phyloP scores from a whole-genome alignment of 2,329 filamentous ascomycete genomes.

The Sclerotinia sclerotiorum region DNA sequence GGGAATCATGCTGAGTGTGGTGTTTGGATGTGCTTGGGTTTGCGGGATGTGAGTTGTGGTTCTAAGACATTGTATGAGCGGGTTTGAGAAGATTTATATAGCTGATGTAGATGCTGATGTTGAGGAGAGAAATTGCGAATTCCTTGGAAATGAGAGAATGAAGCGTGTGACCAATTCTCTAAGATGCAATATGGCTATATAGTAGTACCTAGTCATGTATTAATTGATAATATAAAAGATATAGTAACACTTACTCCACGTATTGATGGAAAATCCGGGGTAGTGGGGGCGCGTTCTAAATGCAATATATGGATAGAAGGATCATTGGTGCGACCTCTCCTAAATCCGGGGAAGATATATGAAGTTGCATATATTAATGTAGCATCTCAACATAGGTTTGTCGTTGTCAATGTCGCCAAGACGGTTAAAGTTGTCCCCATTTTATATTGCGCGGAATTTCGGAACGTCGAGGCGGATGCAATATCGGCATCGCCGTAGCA shows the following conservation, averaged over 20 bases:
- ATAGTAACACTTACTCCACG: neutral
- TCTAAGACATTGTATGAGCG: neutral
- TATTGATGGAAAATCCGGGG: slow-evolving; percentile 8
- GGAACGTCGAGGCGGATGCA: slow-evolving; percentile 12
- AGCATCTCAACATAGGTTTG: neutral
- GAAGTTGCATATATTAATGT: neutral
- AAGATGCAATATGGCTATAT: neutral
- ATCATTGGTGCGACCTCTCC: slow-evolving; percentile 1
- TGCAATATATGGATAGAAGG: neutral
- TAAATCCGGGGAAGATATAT: neutral
- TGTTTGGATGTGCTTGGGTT: neutral
- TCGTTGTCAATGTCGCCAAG: slow-evolving; percentile 10
- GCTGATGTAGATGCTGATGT: no score
- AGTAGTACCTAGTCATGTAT: no score
- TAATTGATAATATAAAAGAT: neutral
- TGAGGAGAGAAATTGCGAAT: neutral
- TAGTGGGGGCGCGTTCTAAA: neutral
- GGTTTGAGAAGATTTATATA: neutral
- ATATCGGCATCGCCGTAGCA: neutral
- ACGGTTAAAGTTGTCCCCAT: neutral
- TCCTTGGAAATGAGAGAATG: neutral
- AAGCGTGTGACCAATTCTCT: neutral
- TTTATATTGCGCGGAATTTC: slow-evolving; percentile 12
- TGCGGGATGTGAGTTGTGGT: no score
- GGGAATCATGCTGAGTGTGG: neutral